phyloP scores from a whole-genome alignment of 305 asterid species.

The Fraxinus nigra region DNA sequence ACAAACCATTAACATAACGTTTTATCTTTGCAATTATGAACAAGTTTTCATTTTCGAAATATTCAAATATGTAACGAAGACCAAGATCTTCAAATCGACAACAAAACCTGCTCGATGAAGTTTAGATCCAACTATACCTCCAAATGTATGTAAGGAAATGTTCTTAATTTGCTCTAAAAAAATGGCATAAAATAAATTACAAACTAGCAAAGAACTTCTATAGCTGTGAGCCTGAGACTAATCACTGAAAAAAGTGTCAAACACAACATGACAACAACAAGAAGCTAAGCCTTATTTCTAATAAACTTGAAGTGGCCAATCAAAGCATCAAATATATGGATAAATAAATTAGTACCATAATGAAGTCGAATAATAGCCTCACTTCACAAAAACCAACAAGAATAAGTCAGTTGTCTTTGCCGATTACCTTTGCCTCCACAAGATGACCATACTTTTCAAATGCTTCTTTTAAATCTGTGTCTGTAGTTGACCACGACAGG shows the following conservation, averaged over 20 bases:
- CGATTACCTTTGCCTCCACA: conserved; percentile 50
- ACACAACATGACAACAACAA: background rate
- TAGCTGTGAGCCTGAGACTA: background rate
- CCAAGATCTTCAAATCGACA: background rate
- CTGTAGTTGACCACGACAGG: conserved; percentile 62
- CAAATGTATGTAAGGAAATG: background rate
- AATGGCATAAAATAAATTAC: background rate
- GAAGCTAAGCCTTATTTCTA: background rate
- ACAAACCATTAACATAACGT: background rate
- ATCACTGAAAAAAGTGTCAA: background rate
- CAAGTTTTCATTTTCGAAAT: background rate
- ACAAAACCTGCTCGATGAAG: background rate
- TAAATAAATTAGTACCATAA: background rate
- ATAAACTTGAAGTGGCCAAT: background rate
- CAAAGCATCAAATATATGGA: background rate
- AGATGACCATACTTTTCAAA: conserved; percentile 64
- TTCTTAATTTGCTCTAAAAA: background rate
- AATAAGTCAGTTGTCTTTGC: background rate
- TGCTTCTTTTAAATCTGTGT: conserved; percentile 56
- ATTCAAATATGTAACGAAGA: background rate
- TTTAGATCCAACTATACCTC: background rate
- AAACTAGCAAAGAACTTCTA: background rate
- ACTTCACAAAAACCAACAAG: background rate
- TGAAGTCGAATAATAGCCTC: background rate
- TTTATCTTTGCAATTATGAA: background rate